These are phyloP conservation scores for Bacidia rubella DNA, from an alignment of 495 filamentous ascomycete genomes.

Conservation along the genomic window DNA sequence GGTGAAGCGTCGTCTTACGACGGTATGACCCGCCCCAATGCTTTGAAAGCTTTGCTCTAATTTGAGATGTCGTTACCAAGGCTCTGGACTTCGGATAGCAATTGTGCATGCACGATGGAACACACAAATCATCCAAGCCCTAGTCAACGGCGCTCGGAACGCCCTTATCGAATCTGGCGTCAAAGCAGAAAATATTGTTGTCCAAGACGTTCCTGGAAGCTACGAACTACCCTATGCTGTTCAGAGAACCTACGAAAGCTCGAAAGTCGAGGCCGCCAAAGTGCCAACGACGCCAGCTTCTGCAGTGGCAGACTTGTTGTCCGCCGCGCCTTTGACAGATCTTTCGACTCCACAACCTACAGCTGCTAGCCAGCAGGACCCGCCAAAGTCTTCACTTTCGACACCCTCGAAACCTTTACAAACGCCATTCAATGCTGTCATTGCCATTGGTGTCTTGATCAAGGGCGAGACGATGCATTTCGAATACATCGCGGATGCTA, in stretches of 20 bases:
- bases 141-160: constrained; percentile 60
- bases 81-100: constrained; percentile 73
- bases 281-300: constrained; percentile 40
- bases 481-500: constrained; percentile 90
- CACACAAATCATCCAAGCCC: constrained; percentile 56
- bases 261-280: constrained; percentile 61
- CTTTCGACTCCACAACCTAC: constrained; percentile 22
- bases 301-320: constrained; percentile 67
- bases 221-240: constrained; percentile 87
- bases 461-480: constrained; percentile 99
- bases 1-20: constrained; percentile 37
- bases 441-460: constrained; percentile 91
- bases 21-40: constrained; percentile 23
- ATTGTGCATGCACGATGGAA: constrained; percentile 98
- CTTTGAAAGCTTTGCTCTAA: neutral
- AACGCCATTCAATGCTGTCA: constrained; percentile 76
- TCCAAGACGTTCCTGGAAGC: constrained; percentile 80
- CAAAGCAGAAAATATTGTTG: constrained; percentile 69
- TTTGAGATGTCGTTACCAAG: constrained; percentile 37
- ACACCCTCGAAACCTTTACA: constrained; percentile 26
- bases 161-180: constrained; percentile 59
- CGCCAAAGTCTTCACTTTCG: constrained; percentile 16
- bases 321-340: constrained; percentile 50
- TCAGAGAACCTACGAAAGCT: constrained; percentile 71
- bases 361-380: constrained; percentile 3